These are phyloP conservation scores for Crithidia mellificae DNA, from an alignment of 208 protist genomes.

Conservation along the genomic window DNA sequence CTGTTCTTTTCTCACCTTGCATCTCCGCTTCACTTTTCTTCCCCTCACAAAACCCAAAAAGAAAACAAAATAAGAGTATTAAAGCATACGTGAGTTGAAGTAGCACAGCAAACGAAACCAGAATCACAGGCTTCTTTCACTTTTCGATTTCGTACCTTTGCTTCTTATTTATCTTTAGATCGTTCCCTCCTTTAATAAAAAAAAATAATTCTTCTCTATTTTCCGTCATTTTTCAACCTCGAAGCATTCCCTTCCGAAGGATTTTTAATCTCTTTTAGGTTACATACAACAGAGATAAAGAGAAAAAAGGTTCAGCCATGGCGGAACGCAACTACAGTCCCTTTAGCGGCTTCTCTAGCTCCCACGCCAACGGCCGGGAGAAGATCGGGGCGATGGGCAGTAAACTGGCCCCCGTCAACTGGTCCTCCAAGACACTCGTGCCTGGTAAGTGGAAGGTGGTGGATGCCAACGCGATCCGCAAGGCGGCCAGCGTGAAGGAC, in stretches of 20 bases:
- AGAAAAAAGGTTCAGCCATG: no score
- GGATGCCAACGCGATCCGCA: slow-evolving; percentile 61
- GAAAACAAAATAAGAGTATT: no score
- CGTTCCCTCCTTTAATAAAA: slow-evolving; percentile 1
- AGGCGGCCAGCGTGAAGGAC: slow-evolving; percentile 50
- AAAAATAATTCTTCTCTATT: background rate
- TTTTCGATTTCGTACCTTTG: background rate
- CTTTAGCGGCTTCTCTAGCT: slow-evolving; percentile 63
- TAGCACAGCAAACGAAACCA: background rate
- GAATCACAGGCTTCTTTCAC: no score
- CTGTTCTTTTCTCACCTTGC: background rate
- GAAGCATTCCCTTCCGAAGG: no score
- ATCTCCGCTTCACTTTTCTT: slow-evolving; percentile 24
- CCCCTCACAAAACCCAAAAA: no score
- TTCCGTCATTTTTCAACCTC: background rate
- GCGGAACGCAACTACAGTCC: slow-evolving; percentile 78
- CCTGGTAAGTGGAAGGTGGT: slow-evolving; percentile 82
- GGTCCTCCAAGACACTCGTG: slow-evolving; percentile 54
- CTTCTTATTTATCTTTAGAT: slow-evolving; percentile 4
- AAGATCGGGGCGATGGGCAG: slow-evolving; percentile 32
- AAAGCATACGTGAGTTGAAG: background rate
- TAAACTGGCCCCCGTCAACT: slow-evolving; percentile 74
- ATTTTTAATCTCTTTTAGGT: no score
- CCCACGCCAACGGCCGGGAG: slow-evolving; percentile 5
- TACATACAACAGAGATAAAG: background rate